A percentile compares a stretch with the other conserved stretches of the same genome.
Evolutionary conservation across 352 stramenopile species (phyloP).

Genomic region (Nothophytophthora sp.): DNA sequence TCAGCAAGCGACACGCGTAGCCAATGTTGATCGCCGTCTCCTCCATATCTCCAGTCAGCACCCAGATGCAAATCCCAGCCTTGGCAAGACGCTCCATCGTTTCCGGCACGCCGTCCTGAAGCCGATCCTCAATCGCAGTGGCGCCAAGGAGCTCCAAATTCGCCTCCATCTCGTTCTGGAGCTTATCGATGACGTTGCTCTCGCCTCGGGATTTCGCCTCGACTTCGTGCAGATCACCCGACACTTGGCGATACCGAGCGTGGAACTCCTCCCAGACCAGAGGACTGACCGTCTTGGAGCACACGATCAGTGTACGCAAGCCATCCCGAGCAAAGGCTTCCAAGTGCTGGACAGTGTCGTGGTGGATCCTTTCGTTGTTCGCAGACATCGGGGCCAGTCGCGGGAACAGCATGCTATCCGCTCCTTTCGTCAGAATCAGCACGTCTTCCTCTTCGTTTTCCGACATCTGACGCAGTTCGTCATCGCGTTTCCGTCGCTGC

Average conservation of each 20-base stretch:
- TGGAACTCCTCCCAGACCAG: conserved; percentile 74
- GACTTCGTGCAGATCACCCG: conserved; percentile 65
- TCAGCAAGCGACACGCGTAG: conserved; percentile 85
- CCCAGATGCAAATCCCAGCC: conserved; percentile 87
- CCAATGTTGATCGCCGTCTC: conserved; percentile 91
- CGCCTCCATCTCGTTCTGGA: conserved; percentile 81
- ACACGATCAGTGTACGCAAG: conserved; percentile 88
- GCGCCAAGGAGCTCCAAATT: conserved; percentile 76
- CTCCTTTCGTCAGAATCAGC: conserved; percentile 77
- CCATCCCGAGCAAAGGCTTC: conserved; percentile 87
- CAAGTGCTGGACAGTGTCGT: conserved; percentile 65
- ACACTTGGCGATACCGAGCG: conserved; percentile 58
- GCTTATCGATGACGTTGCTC: conserved; percentile 57
- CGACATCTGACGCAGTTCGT: conserved; percentile 69
- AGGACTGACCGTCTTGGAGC: conserved; percentile 55
- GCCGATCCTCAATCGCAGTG: conserved; percentile 86
- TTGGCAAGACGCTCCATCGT: conserved; percentile 75
- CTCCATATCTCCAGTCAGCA: conserved; percentile 89
- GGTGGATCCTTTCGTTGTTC: conserved; percentile 40
- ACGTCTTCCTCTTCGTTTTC: conserved; percentile 77
- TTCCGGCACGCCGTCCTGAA: conserved; percentile 83
- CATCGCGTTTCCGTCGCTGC: conserved; percentile 63
- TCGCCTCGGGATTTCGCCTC: conserved; percentile 67
- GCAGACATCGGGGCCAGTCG: conserved; percentile 42
- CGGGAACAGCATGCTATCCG: conserved; percentile 87